Conservation (phyloP, 257 asterid genomes). For the Petrea volubilis region DNA sequence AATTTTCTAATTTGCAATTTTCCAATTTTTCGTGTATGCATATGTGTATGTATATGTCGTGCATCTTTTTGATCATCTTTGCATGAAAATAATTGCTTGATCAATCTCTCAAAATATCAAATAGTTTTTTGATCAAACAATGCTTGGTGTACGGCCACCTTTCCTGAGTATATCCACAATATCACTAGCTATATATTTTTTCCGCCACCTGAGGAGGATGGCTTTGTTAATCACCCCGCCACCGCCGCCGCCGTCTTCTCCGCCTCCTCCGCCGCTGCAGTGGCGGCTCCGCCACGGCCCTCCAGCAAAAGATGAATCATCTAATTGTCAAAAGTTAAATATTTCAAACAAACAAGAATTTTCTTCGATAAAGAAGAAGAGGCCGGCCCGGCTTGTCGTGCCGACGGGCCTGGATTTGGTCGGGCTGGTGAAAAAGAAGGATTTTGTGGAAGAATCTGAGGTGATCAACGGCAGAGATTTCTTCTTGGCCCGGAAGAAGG, state of each 20-base stretch:
- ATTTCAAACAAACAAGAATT: background rate
- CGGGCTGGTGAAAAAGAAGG: slow-evolving; percentile 26
- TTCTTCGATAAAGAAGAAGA: slow-evolving; percentile 32
- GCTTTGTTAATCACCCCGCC: slow-evolving; percentile 24
- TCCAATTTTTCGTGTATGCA: too few relatives aligned
- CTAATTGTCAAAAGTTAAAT: background rate
- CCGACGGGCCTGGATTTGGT: slow-evolving; percentile 32
- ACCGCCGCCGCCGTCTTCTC: slow-evolving; percentile 19
- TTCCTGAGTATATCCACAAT: slow-evolving; percentile 22
- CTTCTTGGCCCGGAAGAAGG: slow-evolving; percentile 47
- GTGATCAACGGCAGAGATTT: slow-evolving; percentile 34
- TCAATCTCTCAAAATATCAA: too few relatives aligned
- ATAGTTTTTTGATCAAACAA: background rate
- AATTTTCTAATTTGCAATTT: too few relatives aligned
- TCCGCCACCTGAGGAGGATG: slow-evolving; percentile 29
- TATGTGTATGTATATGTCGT: too few relatives aligned
- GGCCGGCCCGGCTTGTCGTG: slow-evolving; percentile 43
- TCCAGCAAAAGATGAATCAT: background rate
- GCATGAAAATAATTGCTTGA: background rate
- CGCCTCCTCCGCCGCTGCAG: background rate
- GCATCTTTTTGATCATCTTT: too few relatives aligned
- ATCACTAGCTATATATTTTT: slow-evolving; percentile 25
- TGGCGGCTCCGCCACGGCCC: slow-evolving; percentile 3
- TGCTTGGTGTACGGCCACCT: background rate
- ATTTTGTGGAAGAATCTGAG: slow-evolving; percentile 29